Evolutionary conservation across 768 basidiomycete genomes (phyloP), one percentile per base, ranked within the genome.

Genomic region (Phaeotremella fagi): DNA sequence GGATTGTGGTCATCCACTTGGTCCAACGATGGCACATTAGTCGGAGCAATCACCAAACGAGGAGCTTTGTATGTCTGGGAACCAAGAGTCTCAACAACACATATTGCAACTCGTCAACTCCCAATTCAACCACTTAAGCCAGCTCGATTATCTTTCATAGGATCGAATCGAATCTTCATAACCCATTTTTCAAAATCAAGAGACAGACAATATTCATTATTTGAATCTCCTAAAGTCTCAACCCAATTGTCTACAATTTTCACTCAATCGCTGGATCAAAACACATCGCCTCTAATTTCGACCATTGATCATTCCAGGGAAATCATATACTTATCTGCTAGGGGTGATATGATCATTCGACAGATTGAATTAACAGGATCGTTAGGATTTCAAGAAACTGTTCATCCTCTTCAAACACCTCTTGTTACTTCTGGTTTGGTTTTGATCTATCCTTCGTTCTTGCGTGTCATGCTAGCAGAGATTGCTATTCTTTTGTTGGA

Each of bases 401-500:
- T 64, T 20, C 68, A 69, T 18, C 33, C 66, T 1, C 37, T 75
- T 0, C 67, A 67, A 0, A 52, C 52, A 16, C 48, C 71, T 9
- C 31, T 74, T 11, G 48, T 63, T 4, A 58, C 63, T 3, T 56
- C 64, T 16, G 64, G 71, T 2, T 49, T 76, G 25, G 57, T 66
- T 3, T 65, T 72, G 3, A 54, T 59, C 2, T 52, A 58, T 24
- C 63, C 61, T 15, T 50, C 45, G 0, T 46, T 31, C 2, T 52
- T 75, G n/a, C 60, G 72, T 27, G 73, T 75, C 20, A 75, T 74
- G 75, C 55, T 72, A 26, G 73, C 75, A 3, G 71, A 76, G 58
- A 71, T 77, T 44, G 70, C 66, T 11, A 67, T 64, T 12, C 33
- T 66, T 11, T 28, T 69, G 22, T 26, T 76, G 15, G 57, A 65